Evolutionary conservation across 192 early-diverging fungal species (phyloP).

Genomic region (Geosiphon pyriformis): DNA sequence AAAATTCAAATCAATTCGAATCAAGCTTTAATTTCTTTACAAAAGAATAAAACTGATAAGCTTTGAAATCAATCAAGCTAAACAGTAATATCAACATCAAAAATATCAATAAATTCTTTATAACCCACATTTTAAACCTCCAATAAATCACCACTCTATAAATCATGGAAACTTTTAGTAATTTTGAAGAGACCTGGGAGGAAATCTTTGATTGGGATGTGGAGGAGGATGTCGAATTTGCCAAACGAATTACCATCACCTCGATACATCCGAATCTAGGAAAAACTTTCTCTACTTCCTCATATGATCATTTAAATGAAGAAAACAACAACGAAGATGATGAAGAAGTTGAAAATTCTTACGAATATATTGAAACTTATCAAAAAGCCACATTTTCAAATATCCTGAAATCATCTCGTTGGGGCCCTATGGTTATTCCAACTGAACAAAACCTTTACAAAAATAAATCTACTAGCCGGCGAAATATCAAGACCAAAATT

Average conservation of each 20-base stretch:
- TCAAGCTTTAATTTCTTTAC: too few relatives aligned
- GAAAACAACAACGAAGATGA: background rate
- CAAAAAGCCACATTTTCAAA: background rate
- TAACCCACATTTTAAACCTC: too few relatives aligned
- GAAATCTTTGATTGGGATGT: background rate
- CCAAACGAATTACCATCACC: background rate
- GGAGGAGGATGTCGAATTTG: background rate
- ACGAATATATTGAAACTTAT: background rate
- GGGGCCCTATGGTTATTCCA: background rate
- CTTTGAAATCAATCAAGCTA: too few relatives aligned
- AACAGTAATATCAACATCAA: too few relatives aligned
- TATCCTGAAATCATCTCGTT: background rate
- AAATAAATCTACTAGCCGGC: background rate
- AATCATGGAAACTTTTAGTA: too few relatives aligned
- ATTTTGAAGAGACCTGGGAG: background rate
- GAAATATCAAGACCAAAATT: too few relatives aligned
- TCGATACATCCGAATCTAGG: background rate
- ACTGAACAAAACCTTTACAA: background rate
- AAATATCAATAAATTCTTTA: too few relatives aligned
- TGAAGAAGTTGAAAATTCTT: background rate
- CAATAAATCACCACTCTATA: too few relatives aligned
- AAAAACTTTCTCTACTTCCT: background rate
- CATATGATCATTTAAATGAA: too few relatives aligned
- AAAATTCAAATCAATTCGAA: too few relatives aligned
- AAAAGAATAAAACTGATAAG: too few relatives aligned